phyloP scores from a whole-genome alignment of 495 filamentous ascomycete genomes.

The Trichodelitschia bisporula region DNA sequence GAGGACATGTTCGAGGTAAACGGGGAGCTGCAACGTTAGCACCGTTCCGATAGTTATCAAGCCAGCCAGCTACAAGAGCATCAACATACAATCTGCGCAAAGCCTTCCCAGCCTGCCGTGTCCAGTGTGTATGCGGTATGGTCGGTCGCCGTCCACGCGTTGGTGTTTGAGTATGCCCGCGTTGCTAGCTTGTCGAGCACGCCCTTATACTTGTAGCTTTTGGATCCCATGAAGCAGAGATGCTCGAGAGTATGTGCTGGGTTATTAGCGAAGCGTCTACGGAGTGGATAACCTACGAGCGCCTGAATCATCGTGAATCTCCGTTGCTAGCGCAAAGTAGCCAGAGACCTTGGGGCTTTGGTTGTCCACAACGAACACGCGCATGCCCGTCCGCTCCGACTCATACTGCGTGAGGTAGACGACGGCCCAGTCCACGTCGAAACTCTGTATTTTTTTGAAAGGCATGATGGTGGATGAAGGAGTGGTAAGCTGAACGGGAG shows the following conservation, averaged over 20 bases:
- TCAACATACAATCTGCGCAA: constrained; percentile 44
- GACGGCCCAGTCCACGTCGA: constrained; percentile 71
- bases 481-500: no score
- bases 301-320: constrained; percentile 92
- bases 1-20: constrained; percentile 90
- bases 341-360: constrained; percentile 85
- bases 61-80: no score
- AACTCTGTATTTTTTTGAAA: constrained; percentile 66
- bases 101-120: constrained; percentile 90
- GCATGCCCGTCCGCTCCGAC: constrained; percentile 74
- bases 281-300: constrained; percentile 22
- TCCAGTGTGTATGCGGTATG: constrained; percentile 93
- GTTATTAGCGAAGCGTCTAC: not conserved
- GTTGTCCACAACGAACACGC: constrained; percentile 71
- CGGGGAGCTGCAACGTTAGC: constrained; percentile 29
- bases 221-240: constrained; percentile 87
- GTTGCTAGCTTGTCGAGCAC: constrained; percentile 83
- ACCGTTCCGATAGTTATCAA: not conserved
- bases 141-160: constrained; percentile 87
- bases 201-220: constrained; percentile 81
- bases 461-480: no score
- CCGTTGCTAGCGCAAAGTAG: constrained; percentile 85
- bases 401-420: constrained; percentile 72
- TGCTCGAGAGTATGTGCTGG: constrained; percentile 78
- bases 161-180: constrained; percentile 77